These are phyloP conservation scores for Tolypocladium album DNA, from an alignment of 2,329 filamentous ascomycete species.

Conservation along the genomic window DNA sequence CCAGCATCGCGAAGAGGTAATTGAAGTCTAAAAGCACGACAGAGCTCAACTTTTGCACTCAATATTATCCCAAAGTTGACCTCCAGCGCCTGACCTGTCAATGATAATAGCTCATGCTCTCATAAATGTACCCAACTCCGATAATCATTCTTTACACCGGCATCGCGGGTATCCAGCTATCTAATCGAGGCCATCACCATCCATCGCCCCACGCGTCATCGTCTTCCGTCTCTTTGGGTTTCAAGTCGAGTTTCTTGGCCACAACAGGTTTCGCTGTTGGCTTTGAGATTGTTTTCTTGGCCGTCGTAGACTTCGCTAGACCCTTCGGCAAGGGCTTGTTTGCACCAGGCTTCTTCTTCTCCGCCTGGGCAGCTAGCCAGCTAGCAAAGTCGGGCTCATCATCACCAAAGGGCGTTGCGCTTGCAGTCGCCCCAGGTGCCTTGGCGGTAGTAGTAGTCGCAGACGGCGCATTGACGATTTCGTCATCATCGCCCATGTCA, in stretches of 20 bases:
- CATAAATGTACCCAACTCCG: background rate
- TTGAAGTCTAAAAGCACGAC: background rate
- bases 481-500: conserved; percentile 47
- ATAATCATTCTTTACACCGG: background rate
- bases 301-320: conserved; percentile 47
- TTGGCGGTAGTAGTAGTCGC: conserved; percentile 10
- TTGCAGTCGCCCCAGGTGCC: conserved; percentile 19
- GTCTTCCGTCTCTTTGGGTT: conserved; percentile 47
- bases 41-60: background rate
- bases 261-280: conserved; percentile 30
- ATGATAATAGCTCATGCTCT: background rate
- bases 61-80: background rate
- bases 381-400: conserved; percentile 92
- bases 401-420: conserved; percentile 58
- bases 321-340: conserved; percentile 73
- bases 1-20: background rate
- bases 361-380: conserved; percentile 80
- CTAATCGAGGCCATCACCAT: conserved; percentile 32
- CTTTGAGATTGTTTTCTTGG: conserved; percentile 33
- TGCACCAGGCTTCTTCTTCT: conserved; percentile 59
- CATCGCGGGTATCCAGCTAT: background rate
- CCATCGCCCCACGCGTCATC: conserved; percentile 57
- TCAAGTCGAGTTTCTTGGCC: conserved; percentile 59
- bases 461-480: conserved; percentile 22
- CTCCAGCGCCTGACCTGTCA: background rate